These are phyloP conservation scores for Dictyophora rubrovolvata DNA, from an alignment of 768 basidiomycete species.

Conservation along the genomic window DNA sequence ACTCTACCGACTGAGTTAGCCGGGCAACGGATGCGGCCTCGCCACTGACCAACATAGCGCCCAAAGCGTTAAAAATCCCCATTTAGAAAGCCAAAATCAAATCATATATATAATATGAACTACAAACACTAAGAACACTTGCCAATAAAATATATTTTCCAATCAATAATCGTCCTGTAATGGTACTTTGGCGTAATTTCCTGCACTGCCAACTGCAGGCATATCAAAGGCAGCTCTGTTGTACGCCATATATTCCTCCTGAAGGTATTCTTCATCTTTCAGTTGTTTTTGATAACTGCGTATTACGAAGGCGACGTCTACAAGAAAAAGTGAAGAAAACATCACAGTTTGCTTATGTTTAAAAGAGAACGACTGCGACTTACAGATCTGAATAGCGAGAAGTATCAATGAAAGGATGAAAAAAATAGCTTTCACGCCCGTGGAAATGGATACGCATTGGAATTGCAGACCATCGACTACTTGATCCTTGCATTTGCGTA, in stretches of 20 bases:
- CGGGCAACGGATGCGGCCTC: not conserved
- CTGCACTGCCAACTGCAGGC: not conserved
- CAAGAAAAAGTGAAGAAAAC: not conserved
- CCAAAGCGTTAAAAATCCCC: not conserved
- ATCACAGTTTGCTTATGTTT: not conserved
- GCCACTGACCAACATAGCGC: not conserved
- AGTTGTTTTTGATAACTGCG: not conserved
- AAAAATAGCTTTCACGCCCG: not conserved
- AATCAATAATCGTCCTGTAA: not conserved
- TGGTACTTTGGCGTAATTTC: not conserved
- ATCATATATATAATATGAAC: too few relatives aligned
- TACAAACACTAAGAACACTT: not conserved
- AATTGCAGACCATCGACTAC: not conserved
- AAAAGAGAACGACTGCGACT: not conserved
- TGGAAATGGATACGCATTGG: not conserved
- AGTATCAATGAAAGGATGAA: not conserved
- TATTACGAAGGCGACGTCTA: not conserved
- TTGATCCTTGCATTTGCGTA: not conserved
- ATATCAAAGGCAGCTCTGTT: not conserved
- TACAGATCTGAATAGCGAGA: not conserved
- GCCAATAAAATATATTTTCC: not conserved
- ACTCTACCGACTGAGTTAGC: slow-evolving; percentile 2
- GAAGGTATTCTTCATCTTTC: not conserved
- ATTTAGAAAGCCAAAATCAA: not conserved
- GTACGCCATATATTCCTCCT: not conserved